These are phyloP conservation scores for Eucalyptus polybractea DNA, from an alignment of 345 rosid species.

Conservation along the genomic window DNA sequence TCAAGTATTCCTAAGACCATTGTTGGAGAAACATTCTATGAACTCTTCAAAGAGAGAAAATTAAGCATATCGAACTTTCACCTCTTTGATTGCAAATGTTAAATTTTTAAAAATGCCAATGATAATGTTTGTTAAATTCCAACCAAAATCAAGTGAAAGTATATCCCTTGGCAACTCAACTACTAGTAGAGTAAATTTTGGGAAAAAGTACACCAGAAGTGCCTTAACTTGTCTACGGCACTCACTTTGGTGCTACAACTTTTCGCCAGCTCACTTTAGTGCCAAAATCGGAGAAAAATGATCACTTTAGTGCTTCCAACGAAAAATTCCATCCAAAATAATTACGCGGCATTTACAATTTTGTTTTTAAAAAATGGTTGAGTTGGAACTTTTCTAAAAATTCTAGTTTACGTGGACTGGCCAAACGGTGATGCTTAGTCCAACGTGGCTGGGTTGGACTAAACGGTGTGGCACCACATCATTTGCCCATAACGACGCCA, in stretches of 20 bases:
- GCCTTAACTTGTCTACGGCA: background rate
- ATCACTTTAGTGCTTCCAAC: too few species aligned
- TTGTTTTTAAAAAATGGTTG: too few species aligned
- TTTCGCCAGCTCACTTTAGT: too few species aligned
- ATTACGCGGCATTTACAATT: too few species aligned
- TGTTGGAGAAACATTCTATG: background rate
- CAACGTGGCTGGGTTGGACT: too few species aligned
- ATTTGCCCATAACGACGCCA: background rate
- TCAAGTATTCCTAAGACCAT: background rate
- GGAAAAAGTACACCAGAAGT: background rate
- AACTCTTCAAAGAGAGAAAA: background rate
- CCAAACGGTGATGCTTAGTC: background rate
- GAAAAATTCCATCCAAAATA: too few species aligned
- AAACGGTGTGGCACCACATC: background rate
- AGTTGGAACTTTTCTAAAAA: background rate
- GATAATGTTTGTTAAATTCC: background rate
- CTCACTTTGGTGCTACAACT: background rate
- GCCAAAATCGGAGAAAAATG: too few species aligned
- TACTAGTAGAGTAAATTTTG: background rate
- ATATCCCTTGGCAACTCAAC: background rate
- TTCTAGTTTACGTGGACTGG: background rate
- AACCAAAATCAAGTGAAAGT: background rate
- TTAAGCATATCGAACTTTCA: background rate
- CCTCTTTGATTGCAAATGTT: background rate
- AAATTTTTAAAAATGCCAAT: too few species aligned